Evolutionary conservation across 805 yeast species (phyloP), one percentile per base, ranked within the genome.

Genomic region (Henningerozyma blattae): DNA sequence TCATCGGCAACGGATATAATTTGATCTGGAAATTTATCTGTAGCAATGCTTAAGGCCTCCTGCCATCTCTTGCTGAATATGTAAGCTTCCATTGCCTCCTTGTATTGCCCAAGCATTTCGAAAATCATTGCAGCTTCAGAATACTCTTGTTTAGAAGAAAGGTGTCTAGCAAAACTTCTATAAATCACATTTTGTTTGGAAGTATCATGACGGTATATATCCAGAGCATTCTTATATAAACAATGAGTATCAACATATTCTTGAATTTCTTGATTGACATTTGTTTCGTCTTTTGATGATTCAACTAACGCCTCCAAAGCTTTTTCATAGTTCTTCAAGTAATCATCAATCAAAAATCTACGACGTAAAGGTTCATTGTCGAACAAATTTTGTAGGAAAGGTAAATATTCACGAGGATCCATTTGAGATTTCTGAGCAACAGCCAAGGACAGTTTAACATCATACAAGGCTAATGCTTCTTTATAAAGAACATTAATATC

Each of bases 371-470:
- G 77, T 1, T 71, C 61, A 54, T 79, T 82, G 27, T 70, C 72
- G 44, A 83, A 79, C 34, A 91, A 63, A 31, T 75, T 68, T 49
- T 85, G 94, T 43, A 91, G 66, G 56, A 91, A 91, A 33, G 98
- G 95, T 34, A 91, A 62, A 46, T 91, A 91, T 57, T 91, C 99
- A 49, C 87, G 85, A 17, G 99, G 99, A 60, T 91, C 99, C 67
- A 80, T 87, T 57, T 89, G 97, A 0, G 96, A 86, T 50, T 86
- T 91, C 54, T 93, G 97, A 0, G 98, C 98, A 38, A 91, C 77
- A 10, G 70, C 67, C 37, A 91, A 66, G 0, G 97, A 73, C 47
- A 89, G 62, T 36, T 77, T 76, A 28, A 91, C 76, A 52, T 91
- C 80, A 49, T 91, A 91, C 15, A 81, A 61, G 2, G 93, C 80